A percentile compares a stretch with the other conserved stretches of the same genome.
These are phyloP conservation scores for Triticum turgidum DNA, from an alignment of 176 grass and related monocot species.

Conservation along the genomic window DNA sequence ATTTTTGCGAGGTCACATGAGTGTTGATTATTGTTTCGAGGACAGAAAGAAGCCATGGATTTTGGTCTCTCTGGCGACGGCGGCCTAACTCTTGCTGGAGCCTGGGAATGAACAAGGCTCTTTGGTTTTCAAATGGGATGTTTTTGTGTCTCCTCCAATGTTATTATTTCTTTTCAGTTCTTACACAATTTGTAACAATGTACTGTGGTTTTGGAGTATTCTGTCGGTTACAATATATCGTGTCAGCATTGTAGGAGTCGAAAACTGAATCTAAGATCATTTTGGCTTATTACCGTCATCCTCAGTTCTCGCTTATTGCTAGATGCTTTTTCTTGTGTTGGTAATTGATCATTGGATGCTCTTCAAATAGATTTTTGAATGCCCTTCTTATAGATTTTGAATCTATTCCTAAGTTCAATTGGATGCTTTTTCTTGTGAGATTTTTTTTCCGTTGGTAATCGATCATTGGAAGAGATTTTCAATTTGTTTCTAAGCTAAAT, in stretches of 20 bases:
- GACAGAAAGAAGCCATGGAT: conserved; percentile 64
- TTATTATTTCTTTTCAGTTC: conserved; percentile 59
- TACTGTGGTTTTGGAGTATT: conserved; percentile 53
- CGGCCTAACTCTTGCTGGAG: conserved; percentile 36
- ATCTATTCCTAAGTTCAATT: too few species aligned
- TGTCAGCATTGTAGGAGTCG: conserved; percentile 44
- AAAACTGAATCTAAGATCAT: background rate
- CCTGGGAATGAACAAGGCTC: conserved; percentile 57
- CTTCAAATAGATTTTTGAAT: too few species aligned
- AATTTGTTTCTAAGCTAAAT: too few species aligned
- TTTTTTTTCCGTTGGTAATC: background rate
- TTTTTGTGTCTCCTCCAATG: conserved; percentile 45
- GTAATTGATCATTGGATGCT: too few species aligned
- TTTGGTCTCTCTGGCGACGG: conserved; percentile 24
- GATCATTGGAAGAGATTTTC: too few species aligned
- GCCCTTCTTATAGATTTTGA: too few species aligned
- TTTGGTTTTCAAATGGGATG: conserved; percentile 32
- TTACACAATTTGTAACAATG: conserved; percentile 56
- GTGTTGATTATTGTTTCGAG: conserved; percentile 57
- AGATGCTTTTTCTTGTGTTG: too few species aligned
- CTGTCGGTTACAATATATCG: conserved; percentile 41
- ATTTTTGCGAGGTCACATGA: conserved; percentile 64
- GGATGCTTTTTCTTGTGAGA: too few species aligned
- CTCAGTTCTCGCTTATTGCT: background rate
- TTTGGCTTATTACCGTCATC: background rate